phyloP scores from a whole-genome alignment of 1,284 basidiomycete genomes.

The Butyriboletus appendiculatus region DNA sequence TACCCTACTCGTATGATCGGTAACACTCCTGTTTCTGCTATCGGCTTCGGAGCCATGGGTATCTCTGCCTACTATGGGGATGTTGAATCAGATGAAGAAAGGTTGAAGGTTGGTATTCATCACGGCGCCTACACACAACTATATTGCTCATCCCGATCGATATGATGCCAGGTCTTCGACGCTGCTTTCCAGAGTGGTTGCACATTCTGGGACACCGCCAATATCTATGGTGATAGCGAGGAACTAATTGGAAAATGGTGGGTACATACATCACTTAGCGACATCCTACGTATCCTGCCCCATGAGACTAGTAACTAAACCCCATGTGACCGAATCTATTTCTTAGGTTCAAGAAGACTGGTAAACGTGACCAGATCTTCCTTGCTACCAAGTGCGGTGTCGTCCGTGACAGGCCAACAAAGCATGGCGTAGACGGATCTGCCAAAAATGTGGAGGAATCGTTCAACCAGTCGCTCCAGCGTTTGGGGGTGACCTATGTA shows the following conservation, averaged over 20 bases:
- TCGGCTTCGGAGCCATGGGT: slow-evolving; percentile 44
- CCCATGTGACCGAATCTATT: too few relatives aligned
- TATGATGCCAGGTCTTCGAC: slow-evolving; percentile 26
- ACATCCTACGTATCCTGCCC: too few relatives aligned
- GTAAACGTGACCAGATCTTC: slow-evolving; percentile 45
- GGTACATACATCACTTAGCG: background rate
- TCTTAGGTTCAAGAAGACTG: slow-evolving; percentile 38
- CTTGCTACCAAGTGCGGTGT: slow-evolving; percentile 49
- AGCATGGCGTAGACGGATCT: slow-evolving; percentile 23
- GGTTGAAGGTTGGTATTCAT: slow-evolving; percentile 39
- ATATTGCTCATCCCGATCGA: background rate
- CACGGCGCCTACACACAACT: background rate
- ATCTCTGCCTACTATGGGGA: slow-evolving; percentile 37
- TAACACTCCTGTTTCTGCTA: slow-evolving; percentile 27
- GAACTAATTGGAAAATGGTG: slow-evolving; percentile 44
- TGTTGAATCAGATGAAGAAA: slow-evolving; percentile 40
- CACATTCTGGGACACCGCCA: slow-evolving; percentile 42
- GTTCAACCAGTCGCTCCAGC: slow-evolving; percentile 30
- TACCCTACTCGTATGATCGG: slow-evolving; percentile 35
- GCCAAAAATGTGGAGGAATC: slow-evolving; percentile 27
- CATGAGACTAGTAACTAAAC: too few relatives aligned
- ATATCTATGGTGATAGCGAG: slow-evolving; percentile 40
- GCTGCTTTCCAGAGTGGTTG: slow-evolving; percentile 35
- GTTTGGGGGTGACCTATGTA: slow-evolving; percentile 33
- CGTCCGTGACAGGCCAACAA: slow-evolving; percentile 2